phyloP scores from a whole-genome alignment of 176 grass and related monocot genomes.

The Carex cristatella region DNA sequence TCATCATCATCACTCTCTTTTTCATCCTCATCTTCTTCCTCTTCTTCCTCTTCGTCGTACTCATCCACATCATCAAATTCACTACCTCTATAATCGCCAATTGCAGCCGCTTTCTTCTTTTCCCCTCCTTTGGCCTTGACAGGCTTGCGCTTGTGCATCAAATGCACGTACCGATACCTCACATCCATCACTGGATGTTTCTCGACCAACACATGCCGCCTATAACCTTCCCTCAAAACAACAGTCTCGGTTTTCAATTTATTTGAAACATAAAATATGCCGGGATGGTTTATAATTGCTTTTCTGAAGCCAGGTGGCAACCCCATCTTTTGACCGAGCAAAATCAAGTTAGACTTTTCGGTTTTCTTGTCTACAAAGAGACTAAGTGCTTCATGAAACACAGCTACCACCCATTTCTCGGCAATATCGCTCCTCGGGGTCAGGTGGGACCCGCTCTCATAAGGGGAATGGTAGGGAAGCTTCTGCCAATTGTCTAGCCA shows the following conservation, averaged over 20 bases:
- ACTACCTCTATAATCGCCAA: slow-evolving; percentile 36
- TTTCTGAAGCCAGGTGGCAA: slow-evolving; percentile 65
- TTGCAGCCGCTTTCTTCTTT: slow-evolving; percentile 23
- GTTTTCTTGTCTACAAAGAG: slow-evolving; percentile 75
- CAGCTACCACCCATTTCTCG: slow-evolving; percentile 70
- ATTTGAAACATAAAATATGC: slow-evolving; percentile 87
- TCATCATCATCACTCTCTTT: neutral
- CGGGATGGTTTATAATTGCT: slow-evolving; percentile 61
- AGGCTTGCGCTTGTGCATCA: slow-evolving; percentile 81
- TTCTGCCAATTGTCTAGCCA: slow-evolving; percentile 89
- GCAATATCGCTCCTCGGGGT: slow-evolving; percentile 58
- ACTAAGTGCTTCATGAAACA: slow-evolving; percentile 72
- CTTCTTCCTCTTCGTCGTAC: neutral
- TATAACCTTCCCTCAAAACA: slow-evolving; percentile 71
- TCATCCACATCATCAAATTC: slow-evolving; percentile 20
- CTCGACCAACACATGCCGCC: slow-evolving; percentile 62
- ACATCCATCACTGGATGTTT: slow-evolving; percentile 86
- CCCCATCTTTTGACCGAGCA: slow-evolving; percentile 57
- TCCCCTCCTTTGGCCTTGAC: slow-evolving; percentile 35
- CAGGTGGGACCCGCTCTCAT: slow-evolving; percentile 61
- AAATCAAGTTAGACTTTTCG: slow-evolving; percentile 67
- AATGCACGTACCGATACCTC: slow-evolving; percentile 74
- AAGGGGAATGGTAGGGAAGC: slow-evolving; percentile 76
- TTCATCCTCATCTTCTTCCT: neutral
- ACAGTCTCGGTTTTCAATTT: slow-evolving; percentile 79